These are phyloP conservation scores for Quercus aquifolioides DNA, from an alignment of 306 rosid genomes.

Conservation along the genomic window DNA sequence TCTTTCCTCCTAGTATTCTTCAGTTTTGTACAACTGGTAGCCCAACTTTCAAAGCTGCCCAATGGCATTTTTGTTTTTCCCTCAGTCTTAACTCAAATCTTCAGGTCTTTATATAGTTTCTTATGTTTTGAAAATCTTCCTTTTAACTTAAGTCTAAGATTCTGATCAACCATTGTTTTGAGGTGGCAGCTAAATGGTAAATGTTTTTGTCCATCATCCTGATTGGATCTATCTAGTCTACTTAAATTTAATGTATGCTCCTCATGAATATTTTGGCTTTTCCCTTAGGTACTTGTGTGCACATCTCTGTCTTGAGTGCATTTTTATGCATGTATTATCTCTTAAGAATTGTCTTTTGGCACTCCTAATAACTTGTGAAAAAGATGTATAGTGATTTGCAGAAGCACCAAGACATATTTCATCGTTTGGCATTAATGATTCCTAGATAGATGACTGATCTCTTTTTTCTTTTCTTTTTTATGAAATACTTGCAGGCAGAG, in stretches of 20 bases:
- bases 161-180: not conserved
- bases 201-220: not conserved
- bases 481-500: constrained; percentile 74
- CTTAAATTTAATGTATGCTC: not conserved
- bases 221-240: not conserved
- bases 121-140: not conserved
- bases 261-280: not conserved
- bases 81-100: not conserved
- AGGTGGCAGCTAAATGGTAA: not conserved
- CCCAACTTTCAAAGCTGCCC: not conserved
- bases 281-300: not conserved
- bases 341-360: not conserved
- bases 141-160: not conserved
- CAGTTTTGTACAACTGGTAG: not conserved
- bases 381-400: constrained; percentile 1
- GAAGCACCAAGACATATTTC: constrained; percentile 1
- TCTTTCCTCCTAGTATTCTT: not conserved
- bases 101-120: not conserved
- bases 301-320: not conserved
- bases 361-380: not conserved
- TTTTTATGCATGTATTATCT: not conserved
- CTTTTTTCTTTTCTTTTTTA: constrained; percentile 6
- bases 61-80: not conserved
- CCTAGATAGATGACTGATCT: constrained; percentile 27
- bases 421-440: constrained; percentile 2